Evolutionary conservation across 768 basidiomycete species (phyloP), one percentile per base, ranked within the genome.

Genomic region (Termitomyces sp.): DNA sequence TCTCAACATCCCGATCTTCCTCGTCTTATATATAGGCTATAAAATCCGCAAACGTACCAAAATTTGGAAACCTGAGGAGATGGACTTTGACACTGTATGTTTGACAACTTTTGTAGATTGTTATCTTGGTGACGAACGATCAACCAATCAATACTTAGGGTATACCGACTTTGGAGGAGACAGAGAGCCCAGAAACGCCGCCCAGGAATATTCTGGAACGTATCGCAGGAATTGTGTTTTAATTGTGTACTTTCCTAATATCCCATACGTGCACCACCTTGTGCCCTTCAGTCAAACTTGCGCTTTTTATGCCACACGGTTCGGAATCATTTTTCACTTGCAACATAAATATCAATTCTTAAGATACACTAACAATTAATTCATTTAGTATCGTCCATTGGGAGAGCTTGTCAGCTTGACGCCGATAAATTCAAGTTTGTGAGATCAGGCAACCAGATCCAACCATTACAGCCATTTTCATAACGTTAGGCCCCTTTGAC

Each of bases 41-140:
- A 82, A 82, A 68, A 49, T 77, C 25, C 14, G 61, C 9, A 80
- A 78, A 65, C 68, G 72, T 25, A 81, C 80, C 17, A 72, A 67
- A 54, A 65, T 81, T 47, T 87, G 86, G 86, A 81, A 78, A 60
- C 77, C 83, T 2, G 60, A 77, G 29, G 84, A 91, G 65, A 87
- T 89, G 83, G 89, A 91, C 70, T 87, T 90, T 62, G 81, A 84
- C 61, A 87, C 88, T 40, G 86, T 85, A 60, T 57, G 83, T 71
- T 57, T 15, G 15, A n/a, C 31, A 0, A 12, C 25, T 8, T 12
- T 42, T 42, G 31, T 4, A 8, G 31, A 20, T 14, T 25, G 20
- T n/a, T 12, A 40, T 42, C 36, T 29, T 42, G 32, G 10, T 42
- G 17, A 57, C 38, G 7, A 36, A 5, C 0, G 40, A 42, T 17